These are phyloP conservation scores for Mortierella claussenii DNA, from an alignment of 192 early-diverging fungal species.

Conservation along the genomic window DNA sequence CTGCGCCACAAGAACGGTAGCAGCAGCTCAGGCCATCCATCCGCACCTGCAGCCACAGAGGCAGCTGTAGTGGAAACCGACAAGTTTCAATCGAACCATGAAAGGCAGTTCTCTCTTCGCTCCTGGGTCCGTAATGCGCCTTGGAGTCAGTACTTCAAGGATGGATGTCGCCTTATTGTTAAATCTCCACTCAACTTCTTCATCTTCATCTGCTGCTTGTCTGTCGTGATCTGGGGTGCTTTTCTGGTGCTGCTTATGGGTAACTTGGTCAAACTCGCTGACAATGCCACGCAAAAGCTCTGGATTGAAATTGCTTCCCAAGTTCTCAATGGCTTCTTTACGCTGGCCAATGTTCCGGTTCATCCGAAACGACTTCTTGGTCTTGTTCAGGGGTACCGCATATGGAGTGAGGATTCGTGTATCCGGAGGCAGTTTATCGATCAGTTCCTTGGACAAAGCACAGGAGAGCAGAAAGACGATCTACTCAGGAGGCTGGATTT, in stretches of 20 bases:
- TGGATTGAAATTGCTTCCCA: conserved; percentile 56
- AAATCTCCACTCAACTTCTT: conserved; percentile 51
- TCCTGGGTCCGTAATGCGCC: conserved; percentile 40
- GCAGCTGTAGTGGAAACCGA: too few species aligned
- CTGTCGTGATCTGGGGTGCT: conserved; percentile 53
- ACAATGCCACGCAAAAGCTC: conserved; percentile 38
- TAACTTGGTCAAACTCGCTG: conserved; percentile 33
- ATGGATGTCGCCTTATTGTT: conserved; percentile 35
- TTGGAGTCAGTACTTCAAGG: conserved; percentile 48
- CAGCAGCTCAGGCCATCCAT: too few species aligned
- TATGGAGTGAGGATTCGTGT: conserved; percentile 23
- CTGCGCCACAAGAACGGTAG: too few species aligned
- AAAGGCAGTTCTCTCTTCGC: conserved; percentile 14
- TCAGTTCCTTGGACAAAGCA: conserved; percentile 11
- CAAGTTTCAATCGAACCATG: too few species aligned
- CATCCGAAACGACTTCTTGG: conserved; percentile 50
- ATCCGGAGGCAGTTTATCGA: conserved; percentile 15
- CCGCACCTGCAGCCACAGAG: too few species aligned
- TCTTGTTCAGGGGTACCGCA: conserved; percentile 18
- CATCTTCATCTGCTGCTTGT: conserved; percentile 45
- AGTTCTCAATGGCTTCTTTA: conserved; percentile 53
- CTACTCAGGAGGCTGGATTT: conserved; percentile 23
- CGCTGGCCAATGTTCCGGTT: conserved; percentile 47
- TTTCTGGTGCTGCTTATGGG: conserved; percentile 48
- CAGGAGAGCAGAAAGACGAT: conserved; percentile 8